Conservation (phyloP, 108 stramenopile species). For the Nannochloropsis gaditana region DNA sequence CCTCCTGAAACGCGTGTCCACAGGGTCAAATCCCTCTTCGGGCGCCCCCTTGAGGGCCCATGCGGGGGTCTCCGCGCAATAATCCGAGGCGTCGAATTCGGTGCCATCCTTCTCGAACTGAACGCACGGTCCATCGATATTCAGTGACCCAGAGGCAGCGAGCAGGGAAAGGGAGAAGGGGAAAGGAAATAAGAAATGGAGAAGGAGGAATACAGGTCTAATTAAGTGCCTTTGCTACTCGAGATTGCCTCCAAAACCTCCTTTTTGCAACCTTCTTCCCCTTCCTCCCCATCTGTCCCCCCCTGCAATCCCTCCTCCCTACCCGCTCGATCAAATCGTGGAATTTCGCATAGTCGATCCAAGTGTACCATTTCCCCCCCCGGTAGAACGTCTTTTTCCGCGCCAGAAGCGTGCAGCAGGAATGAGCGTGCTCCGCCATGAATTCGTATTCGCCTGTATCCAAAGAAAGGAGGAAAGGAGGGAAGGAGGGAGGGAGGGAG, state of each 20-base stretch:
- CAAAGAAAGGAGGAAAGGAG: background rate
- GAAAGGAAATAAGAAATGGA: background rate
- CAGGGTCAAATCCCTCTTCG: conserved; percentile 72
- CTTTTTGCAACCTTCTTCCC: background rate
- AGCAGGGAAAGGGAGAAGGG: background rate
- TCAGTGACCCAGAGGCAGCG: too few species aligned
- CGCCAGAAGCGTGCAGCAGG: conserved; percentile 82
- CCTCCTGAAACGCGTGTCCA: background rate
- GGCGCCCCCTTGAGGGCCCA: conserved; percentile 86
- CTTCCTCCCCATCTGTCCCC: background rate
- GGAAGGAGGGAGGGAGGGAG: background rate
- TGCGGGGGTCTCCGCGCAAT: conserved; percentile 70
- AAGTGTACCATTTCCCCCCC: conserved; percentile 83
- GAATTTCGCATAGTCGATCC: conserved; percentile 56
- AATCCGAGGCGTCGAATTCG: conserved; percentile 71
- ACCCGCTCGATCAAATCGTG: conserved; percentile 2
- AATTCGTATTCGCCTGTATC: conserved; percentile 68
- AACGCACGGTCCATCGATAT: too few species aligned
- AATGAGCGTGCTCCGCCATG: conserved; percentile 91
- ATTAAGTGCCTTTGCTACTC: too few species aligned
- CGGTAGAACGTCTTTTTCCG: conserved; percentile 55
- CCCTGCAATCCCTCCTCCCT: background rate
- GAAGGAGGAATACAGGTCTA: background rate
- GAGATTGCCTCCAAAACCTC: too few species aligned
- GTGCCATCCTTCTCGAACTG: conserved; percentile 19